Conservation (phyloP, 306 rosid genomes). For the Sicyos baderoa region DNA sequence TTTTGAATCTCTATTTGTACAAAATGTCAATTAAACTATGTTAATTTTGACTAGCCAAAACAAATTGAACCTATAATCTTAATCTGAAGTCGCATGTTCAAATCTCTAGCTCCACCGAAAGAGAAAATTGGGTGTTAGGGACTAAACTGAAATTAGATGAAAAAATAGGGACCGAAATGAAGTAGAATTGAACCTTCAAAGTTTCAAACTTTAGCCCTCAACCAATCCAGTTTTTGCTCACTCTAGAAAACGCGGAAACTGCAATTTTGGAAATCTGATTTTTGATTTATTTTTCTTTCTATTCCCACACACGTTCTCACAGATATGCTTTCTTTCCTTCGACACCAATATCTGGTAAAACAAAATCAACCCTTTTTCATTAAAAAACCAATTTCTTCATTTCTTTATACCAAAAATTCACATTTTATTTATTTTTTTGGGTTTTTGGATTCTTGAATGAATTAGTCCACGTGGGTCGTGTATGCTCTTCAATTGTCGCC, state of each 20-base stretch:
- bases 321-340: too few relatives aligned
- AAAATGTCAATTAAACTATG: too few relatives aligned
- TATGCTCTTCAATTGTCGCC: conserved; percentile 23
- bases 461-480: conserved; percentile 35
- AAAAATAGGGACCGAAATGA: neutral
- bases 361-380: too few relatives aligned
- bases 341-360: too few relatives aligned
- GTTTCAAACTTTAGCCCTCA: neutral
- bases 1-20: too few relatives aligned
- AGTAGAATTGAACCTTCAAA: neutral
- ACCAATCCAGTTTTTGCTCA: neutral
- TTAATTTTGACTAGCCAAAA: too few relatives aligned
- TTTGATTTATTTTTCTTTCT: neutral
- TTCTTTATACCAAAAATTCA: neutral
- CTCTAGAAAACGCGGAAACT: conserved; percentile 17
- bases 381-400: too few relatives aligned
- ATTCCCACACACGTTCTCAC: neutral
- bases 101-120: too few relatives aligned
- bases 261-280: neutral
- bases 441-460: conserved; percentile 17
- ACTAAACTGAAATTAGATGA: neutral
- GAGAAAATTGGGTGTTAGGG: neutral
- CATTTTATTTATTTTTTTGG: neutral
- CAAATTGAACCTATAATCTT: too few relatives aligned
- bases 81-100: too few relatives aligned